These are phyloP conservation scores for Boletus insuetus DNA, from an alignment of 768 basidiomycete genomes.

Conservation along the genomic window DNA sequence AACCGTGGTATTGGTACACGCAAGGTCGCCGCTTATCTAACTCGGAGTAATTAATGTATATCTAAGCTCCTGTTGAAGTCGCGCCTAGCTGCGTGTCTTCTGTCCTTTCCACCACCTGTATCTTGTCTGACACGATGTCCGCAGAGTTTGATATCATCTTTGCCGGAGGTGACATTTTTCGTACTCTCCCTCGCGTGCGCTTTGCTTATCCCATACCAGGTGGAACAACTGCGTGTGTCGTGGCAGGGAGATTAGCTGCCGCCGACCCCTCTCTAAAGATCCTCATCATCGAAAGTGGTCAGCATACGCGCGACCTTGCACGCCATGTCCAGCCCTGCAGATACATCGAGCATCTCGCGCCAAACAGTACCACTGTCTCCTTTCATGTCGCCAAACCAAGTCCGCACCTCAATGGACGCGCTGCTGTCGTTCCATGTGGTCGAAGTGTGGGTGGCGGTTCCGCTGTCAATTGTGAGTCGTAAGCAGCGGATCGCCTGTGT, in stretches of 20 bases:
- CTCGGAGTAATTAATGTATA: too few relatives aligned
- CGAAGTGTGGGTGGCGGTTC: conserved; percentile 63
- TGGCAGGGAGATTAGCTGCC: conserved; percentile 48
- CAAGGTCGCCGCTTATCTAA: too few relatives aligned
- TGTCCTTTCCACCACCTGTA: not conserved
- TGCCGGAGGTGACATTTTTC: conserved; percentile 46
- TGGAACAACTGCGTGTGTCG: conserved; percentile 55
- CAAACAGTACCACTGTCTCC: conserved; percentile 41
- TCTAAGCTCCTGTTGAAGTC: too few relatives aligned
- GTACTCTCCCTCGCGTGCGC: not conserved
- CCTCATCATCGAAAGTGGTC: conserved; percentile 59
- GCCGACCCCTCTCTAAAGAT: conserved; percentile 56
- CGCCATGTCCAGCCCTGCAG: conserved; percentile 54
- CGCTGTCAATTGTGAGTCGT: conserved; percentile 51
- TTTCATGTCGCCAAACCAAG: conserved; percentile 40
- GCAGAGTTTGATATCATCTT: conserved; percentile 50
- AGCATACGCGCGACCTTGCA: conserved; percentile 44
- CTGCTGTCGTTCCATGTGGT: conserved; percentile 42
- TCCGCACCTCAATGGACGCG: conserved; percentile 44
- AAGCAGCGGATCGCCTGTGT: too few relatives aligned
- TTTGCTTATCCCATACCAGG: conserved; percentile 19
- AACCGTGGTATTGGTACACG: too few relatives aligned
- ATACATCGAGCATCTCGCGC: conserved; percentile 41
- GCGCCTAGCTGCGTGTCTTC: too few relatives aligned
- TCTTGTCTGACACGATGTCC: conserved; percentile 7